These are phyloP conservation scores for Amphirosellinia nigrospora DNA, from an alignment of 495 filamentous ascomycete species.

Conservation along the genomic window DNA sequence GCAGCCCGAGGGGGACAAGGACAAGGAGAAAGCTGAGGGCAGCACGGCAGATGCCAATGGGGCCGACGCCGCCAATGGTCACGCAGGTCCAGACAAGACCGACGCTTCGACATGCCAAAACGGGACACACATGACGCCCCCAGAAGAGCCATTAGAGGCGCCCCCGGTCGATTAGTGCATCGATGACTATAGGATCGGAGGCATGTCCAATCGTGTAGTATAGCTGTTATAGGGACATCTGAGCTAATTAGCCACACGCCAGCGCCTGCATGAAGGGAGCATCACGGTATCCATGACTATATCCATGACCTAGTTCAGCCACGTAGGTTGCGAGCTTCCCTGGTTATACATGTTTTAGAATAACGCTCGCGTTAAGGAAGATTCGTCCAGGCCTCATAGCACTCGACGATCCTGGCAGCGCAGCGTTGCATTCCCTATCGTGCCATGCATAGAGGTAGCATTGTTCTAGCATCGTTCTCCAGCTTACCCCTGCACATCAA, in stretches of 20 bases:
- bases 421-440: not conserved
- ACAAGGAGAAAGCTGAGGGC: constrained; percentile 10
- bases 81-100: constrained; percentile 10
- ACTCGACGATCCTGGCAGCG: not conserved
- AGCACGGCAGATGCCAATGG: constrained; percentile 16
- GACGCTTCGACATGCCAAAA: constrained; percentile 22
- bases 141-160: constrained; percentile 27
- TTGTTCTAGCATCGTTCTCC: constrained; percentile 14
- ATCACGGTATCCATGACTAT: not conserved
- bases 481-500: constrained; percentile 13
- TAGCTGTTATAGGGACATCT: constrained; percentile 1
- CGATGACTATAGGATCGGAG: not conserved
- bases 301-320: not conserved
- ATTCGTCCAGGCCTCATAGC: constrained; percentile 7
- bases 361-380: not conserved
- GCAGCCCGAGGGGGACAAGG: constrained; percentile 15
- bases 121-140: constrained; percentile 10
- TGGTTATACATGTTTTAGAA: constrained; percentile 15
- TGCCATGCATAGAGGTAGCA: constrained; percentile 11
- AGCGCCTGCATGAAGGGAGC: not conserved
- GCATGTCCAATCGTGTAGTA: constrained; percentile 9
- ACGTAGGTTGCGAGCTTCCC: not conserved
- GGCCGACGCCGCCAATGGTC: constrained; percentile 6
- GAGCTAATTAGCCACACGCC: constrained; percentile 20
- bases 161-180: constrained; percentile 23